phyloP scores from a whole-genome alignment of 1,284 basidiomycete species.

The Wolfiporia cocos region DNA sequence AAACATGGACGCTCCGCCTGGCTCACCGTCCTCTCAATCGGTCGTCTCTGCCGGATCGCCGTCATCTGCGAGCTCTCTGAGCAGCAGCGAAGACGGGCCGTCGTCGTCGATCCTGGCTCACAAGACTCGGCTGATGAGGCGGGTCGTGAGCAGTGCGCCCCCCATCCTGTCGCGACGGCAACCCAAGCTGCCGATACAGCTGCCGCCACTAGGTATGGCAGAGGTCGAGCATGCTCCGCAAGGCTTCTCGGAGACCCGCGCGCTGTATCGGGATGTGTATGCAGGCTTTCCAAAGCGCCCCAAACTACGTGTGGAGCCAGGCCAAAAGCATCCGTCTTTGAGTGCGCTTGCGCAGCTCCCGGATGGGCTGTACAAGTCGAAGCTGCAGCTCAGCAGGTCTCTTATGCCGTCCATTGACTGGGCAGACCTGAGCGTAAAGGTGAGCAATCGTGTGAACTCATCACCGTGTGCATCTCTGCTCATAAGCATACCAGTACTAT shows the following conservation, averaged over 20 bases:
- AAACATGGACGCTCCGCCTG: slow-evolving; percentile 32
- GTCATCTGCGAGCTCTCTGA: slow-evolving; percentile 35
- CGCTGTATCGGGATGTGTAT: slow-evolving; percentile 45
- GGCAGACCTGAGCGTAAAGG: slow-evolving; percentile 61
- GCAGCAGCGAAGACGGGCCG: slow-evolving; percentile 41
- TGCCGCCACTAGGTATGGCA: slow-evolving; percentile 1
- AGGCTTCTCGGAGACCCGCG: slow-evolving; percentile 39
- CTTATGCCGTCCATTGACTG: slow-evolving; percentile 64
- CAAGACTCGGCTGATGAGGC: slow-evolving; percentile 35
- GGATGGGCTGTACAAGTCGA: slow-evolving; percentile 59
- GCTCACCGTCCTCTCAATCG: slow-evolving; percentile 14
- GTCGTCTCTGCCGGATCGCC: slow-evolving; percentile 28
- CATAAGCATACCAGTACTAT: slow-evolving; percentile 48
- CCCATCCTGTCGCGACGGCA: slow-evolving; percentile 24
- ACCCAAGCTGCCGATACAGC: slow-evolving; percentile 3
- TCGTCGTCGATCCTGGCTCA: slow-evolving; percentile 28
- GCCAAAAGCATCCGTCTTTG: slow-evolving; percentile 38
- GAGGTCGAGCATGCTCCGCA: slow-evolving; percentile 22
- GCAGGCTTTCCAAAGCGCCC: slow-evolving; percentile 68
- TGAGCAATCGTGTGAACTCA: slow-evolving; percentile 24
- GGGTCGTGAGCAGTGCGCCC: slow-evolving; percentile 36
- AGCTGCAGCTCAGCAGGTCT: slow-evolving; percentile 43
- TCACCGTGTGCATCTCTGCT: neutral
- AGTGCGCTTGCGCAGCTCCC: slow-evolving; percentile 44
- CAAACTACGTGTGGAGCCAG: slow-evolving; percentile 30